Percentiles rank a stretch among this genome's conserved stretches.
phyloP scores from a whole-genome alignment of 2,329 filamentous ascomycete genomes.

The Botrytis tulipae region DNA sequence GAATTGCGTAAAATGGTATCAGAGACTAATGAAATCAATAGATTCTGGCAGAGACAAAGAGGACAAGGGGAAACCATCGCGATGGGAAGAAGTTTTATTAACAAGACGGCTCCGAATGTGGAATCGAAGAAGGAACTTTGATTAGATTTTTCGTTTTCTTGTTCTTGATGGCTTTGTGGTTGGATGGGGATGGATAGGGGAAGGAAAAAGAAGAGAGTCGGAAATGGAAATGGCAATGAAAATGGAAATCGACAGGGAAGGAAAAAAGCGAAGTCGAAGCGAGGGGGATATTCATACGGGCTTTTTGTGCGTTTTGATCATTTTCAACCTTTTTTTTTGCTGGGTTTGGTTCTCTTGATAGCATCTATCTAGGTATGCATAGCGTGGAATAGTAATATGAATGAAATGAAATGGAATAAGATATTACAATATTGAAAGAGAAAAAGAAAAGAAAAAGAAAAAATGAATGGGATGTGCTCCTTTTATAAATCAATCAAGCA shows the following conservation, averaged over 20 bases:
- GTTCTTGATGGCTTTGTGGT: neutral
- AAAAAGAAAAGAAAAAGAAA: too few species aligned
- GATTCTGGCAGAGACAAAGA: conserved; percentile 58
- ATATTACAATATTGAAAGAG: neutral
- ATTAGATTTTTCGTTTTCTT: neutral
- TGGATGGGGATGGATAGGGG: neutral
- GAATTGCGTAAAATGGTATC: neutral
- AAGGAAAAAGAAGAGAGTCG: too few species aligned
- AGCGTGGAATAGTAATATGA: neutral
- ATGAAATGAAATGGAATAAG: neutral
- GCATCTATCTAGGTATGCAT: neutral
- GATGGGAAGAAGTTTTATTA: conserved; percentile 55
- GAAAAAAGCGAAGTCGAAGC: neutral
- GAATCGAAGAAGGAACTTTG: conserved; percentile 27
- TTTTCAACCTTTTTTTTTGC: neutral
- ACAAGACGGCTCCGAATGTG: conserved; percentile 39
- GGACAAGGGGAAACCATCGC: conserved; percentile 57
- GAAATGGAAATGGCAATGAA: neutral
- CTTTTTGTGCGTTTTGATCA: neutral
- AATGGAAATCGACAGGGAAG: neutral
- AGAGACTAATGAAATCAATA: conserved; percentile 10
- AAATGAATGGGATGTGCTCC: neutral
- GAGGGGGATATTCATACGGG: neutral
- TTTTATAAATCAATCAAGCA: too few species aligned
- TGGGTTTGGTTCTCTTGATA: neutral